Evolutionary conservation across 202 grass and related monocot species (phyloP).

Genomic region (Elaeis oleifera): DNA sequence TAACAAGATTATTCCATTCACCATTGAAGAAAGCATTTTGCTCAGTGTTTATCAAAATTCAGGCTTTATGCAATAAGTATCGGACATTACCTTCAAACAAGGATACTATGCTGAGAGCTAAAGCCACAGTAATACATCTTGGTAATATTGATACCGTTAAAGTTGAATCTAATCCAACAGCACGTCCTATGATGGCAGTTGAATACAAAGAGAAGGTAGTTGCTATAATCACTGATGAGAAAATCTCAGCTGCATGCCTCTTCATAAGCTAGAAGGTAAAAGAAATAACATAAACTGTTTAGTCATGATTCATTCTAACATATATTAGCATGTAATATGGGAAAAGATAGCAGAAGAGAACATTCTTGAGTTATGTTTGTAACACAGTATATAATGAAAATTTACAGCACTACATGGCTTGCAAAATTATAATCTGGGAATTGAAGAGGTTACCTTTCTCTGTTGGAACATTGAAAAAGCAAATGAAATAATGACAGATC

Average conservation of each 20-base stretch:
- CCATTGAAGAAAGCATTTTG: no score
- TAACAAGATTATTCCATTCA: no score
- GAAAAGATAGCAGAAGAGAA: neutral
- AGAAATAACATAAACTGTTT: neutral
- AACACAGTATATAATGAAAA: no score
- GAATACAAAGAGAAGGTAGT: conserved; percentile 79
- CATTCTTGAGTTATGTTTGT: no score
- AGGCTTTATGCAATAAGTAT: neutral
- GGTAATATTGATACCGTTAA: conserved; percentile 78
- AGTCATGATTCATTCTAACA: conserved; percentile 4
- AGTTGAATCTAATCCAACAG: conserved; percentile 57
- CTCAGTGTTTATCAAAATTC: no score
- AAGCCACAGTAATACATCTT: conserved; percentile 89
- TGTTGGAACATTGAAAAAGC: conserved; percentile 97
- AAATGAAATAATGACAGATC: conserved; percentile 91
- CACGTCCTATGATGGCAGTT: conserved; percentile 61
- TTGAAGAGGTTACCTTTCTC: conserved; percentile 45
- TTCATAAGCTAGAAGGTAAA: conserved; percentile 62
- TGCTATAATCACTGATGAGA: conserved; percentile 72
- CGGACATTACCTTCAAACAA: conserved; percentile 73
- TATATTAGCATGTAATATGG: neutral
- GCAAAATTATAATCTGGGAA: no score
- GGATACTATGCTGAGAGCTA: conserved; percentile 94
- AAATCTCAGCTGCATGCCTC: conserved; percentile 86
- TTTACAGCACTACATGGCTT: no score